Percentiles rank a stretch among this genome's conserved stretches.
Conservation (phyloP, 768 basidiomycete genomes). For the Calvatia gigantea region DNA sequence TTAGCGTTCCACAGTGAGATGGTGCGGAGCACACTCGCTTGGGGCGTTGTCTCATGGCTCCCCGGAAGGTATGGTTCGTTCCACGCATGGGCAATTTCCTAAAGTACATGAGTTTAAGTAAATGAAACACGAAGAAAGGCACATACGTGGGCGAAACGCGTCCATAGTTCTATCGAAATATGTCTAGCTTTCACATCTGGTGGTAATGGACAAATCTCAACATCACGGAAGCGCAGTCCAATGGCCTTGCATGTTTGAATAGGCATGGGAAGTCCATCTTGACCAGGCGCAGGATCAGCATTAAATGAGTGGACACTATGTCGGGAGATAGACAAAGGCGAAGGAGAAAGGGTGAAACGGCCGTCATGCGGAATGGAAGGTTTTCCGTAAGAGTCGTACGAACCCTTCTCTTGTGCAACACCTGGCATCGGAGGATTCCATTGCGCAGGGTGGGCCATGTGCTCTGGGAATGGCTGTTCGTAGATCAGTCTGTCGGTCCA, state of each 20-base stretch:
- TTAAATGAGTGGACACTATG: background rate
- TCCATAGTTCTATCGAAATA: slow-evolving; percentile 4
- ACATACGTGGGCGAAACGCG: slow-evolving; percentile 4
- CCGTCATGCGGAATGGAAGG: background rate
- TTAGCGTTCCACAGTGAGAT: slow-evolving; percentile 13
- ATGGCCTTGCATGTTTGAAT: slow-evolving; percentile 1
- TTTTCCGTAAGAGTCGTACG: background rate
- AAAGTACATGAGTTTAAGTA: too few species aligned
- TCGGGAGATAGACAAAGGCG: background rate
- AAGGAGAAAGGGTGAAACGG: background rate
- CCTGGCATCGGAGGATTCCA: background rate
- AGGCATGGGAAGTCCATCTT: background rate
- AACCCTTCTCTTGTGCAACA: slow-evolving; percentile 8
- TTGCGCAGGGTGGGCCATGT: background rate
- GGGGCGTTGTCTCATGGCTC: slow-evolving; percentile 14
- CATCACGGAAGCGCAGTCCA: background rate
- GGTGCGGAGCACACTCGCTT: slow-evolving; percentile 17
- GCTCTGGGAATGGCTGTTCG: slow-evolving; percentile 1
- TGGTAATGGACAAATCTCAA: background rate
- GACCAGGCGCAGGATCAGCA: background rate
- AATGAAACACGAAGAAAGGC: background rate
- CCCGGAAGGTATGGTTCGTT: slow-evolving; percentile 5
- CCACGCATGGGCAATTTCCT: slow-evolving; percentile 20
- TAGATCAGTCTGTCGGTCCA: slow-evolving; percentile 19
- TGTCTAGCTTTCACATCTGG: background rate